These are phyloP conservation scores for Fusarium tupiense DNA, from an alignment of 2,329 filamentous ascomycete genomes.

Conservation along the genomic window DNA sequence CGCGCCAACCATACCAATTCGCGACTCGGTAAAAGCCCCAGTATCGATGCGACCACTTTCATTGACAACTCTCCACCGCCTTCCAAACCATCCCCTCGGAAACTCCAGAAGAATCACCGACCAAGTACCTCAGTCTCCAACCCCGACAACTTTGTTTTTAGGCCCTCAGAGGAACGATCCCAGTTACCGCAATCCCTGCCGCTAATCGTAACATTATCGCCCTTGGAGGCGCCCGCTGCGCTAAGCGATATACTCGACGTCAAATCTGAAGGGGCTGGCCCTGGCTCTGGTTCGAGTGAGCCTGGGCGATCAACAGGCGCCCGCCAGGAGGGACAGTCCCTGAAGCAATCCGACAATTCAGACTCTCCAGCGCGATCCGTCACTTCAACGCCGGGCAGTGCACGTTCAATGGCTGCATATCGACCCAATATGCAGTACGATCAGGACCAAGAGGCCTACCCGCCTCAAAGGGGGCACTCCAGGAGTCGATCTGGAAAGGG, in stretches of 20 bases:
- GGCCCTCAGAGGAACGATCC: slow-evolving; percentile 17
- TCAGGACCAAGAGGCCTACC: slow-evolving; percentile 43
- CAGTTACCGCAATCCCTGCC: slow-evolving; percentile 37
- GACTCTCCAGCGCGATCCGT: slow-evolving; percentile 26
- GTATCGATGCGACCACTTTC: slow-evolving; percentile 54
- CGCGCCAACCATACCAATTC: slow-evolving; percentile 46
- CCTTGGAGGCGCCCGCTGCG: slow-evolving; percentile 36
- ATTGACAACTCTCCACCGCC: slow-evolving; percentile 45
- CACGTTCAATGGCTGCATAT: slow-evolving; percentile 12
- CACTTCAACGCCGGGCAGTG: slow-evolving; percentile 29
- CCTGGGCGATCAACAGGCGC: slow-evolving; percentile 37
- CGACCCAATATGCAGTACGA: slow-evolving; percentile 46
- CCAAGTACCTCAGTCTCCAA: slow-evolving; percentile 40
- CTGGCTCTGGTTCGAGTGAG: slow-evolving; percentile 41
- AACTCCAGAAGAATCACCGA: slow-evolving; percentile 51
- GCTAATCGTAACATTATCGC: slow-evolving; percentile 38
- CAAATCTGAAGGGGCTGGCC: slow-evolving; percentile 41
- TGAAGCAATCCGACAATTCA: slow-evolving; percentile 21
- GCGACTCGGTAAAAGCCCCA: slow-evolving; percentile 54
- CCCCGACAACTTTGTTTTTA: slow-evolving; percentile 12
- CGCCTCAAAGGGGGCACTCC: slow-evolving; percentile 44
- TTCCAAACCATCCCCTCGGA: slow-evolving; percentile 47
- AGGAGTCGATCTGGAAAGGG: slow-evolving; percentile 47
- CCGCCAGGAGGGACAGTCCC: slow-evolving; percentile 45
- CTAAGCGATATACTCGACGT: slow-evolving; percentile 36